These are phyloP conservation scores for Phialophora tarda DNA, from an alignment of 2,329 filamentous ascomycete genomes.

Conservation along the genomic window DNA sequence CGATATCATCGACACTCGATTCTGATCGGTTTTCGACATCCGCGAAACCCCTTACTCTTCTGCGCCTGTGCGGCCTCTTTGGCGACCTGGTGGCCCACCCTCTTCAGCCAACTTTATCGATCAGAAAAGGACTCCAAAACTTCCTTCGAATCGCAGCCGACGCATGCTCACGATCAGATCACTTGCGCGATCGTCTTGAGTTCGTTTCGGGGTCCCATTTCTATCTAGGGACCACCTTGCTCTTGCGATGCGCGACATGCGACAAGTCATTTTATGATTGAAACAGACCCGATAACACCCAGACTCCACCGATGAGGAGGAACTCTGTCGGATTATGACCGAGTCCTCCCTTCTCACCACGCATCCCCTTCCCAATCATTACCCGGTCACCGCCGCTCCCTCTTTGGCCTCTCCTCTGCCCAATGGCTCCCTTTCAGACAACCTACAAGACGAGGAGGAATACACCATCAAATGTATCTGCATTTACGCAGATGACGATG, in stretches of 20 bases:
- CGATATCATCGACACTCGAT: constrained; percentile 3
- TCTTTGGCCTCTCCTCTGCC: constrained; percentile 49
- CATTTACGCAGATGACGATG: constrained; percentile 90
- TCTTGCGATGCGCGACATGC: constrained; percentile 36
- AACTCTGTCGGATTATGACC: constrained; percentile 61
- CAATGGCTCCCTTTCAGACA: constrained; percentile 52
- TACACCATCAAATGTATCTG: constrained; percentile 99
- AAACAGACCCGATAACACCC: constrained; percentile 18
- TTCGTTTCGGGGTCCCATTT: constrained; percentile 5
- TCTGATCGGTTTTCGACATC: constrained; percentile 8
- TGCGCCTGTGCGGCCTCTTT: constrained; percentile 24
- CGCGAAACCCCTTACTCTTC: constrained; percentile 29
- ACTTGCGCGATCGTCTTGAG: constrained; percentile 16
- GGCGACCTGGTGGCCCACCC: constrained; percentile 19
- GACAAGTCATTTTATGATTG: constrained; percentile 31
- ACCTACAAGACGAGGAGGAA: constrained; percentile 52
- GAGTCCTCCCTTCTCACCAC: constrained; percentile 58
- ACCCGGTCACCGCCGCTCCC: constrained; percentile 51
- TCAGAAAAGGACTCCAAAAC: constrained; percentile 16
- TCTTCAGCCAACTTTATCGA: constrained; percentile 6
- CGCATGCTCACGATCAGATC: background rate
- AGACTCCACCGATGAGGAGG: constrained; percentile 49
- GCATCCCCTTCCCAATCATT: constrained; percentile 54
- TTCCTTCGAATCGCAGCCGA: background rate
- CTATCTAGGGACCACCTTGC: constrained; percentile 15